Percentiles rank a stretch among this genome's conserved stretches.
Evolutionary conservation across 192 early-diverging fungal species (phyloP).

Genomic region (Umbelopsis sp.): DNA sequence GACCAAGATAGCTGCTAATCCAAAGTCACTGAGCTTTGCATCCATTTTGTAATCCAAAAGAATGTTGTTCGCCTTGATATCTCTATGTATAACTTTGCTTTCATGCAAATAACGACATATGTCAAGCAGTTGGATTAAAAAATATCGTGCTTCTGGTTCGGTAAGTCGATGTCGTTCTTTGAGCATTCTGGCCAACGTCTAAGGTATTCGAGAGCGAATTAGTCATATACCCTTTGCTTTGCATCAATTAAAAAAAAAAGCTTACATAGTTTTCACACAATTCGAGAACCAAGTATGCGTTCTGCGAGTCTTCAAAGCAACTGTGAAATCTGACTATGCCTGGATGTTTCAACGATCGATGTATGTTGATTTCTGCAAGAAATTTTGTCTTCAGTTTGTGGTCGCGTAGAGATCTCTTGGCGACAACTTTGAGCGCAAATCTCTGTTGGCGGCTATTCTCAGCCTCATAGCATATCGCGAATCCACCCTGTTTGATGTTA

Average conservation of each 20-base stretch:
- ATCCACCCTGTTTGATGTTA: constrained; percentile 12
- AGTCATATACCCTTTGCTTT: not conserved
- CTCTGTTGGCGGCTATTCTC: not conserved
- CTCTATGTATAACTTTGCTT: constrained; percentile 84
- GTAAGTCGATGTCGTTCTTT: constrained; percentile 76
- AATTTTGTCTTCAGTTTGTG: constrained; percentile 47
- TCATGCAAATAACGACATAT: constrained; percentile 85
- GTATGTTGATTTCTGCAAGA: constrained; percentile 80
- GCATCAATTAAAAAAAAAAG: not conserved
- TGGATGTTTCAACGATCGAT: constrained; percentile 69
- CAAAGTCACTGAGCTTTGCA: constrained; percentile 96
- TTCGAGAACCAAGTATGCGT: constrained; percentile 92
- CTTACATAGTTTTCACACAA: constrained; percentile 83
- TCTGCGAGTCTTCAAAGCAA: constrained; percentile 86
- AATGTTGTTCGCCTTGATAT: constrained; percentile 95
- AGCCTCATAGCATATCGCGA: constrained; percentile 20
- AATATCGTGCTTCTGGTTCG: constrained; percentile 90
- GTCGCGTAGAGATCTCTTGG: constrained; percentile 49
- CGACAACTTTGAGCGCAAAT: constrained; percentile 54
- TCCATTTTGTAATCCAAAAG: constrained; percentile 82
- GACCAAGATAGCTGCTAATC: constrained; percentile 82
- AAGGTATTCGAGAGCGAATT: not conserved
- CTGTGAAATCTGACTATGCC: constrained; percentile 81
- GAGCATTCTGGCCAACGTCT: constrained; percentile 88
- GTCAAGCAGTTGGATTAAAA: constrained; percentile 78